These are phyloP conservation scores for Blastobotrys mokoenaii DNA, from an alignment of 805 yeast species.

Conservation along the genomic window DNA sequence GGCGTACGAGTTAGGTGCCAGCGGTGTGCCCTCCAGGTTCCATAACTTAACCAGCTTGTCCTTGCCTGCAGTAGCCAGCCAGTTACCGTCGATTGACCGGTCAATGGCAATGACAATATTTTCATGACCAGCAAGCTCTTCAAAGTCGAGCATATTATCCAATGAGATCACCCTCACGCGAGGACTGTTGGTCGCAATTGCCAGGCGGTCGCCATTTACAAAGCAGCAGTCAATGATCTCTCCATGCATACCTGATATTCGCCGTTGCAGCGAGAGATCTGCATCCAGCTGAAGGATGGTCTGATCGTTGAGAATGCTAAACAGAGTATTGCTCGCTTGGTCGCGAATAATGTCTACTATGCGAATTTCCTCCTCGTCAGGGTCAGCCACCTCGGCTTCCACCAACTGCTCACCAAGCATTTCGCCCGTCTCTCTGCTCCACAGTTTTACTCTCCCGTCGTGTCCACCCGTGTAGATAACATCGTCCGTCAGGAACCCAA, in stretches of 20 bases:
- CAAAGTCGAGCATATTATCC: constrained; percentile 49
- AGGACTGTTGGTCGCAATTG: constrained; percentile 91
- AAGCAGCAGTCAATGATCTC: constrained; percentile 84
- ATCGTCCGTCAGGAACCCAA: constrained; percentile 25
- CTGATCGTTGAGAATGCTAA: constrained; percentile 74
- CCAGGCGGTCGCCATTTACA: constrained; percentile 61
- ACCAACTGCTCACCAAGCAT: constrained; percentile 30
- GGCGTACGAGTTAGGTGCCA: constrained; percentile 35
- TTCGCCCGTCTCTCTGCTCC: constrained; percentile 46
- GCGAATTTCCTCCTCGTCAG: constrained; percentile 56
- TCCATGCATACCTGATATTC: constrained; percentile 90
- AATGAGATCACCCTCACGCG: constrained; percentile 63
- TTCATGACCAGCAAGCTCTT: constrained; percentile 68
- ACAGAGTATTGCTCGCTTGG: constrained; percentile 26
- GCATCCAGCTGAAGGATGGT: constrained; percentile 48
- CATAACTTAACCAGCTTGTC: constrained; percentile 82
- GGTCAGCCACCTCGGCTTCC: constrained; percentile 19
- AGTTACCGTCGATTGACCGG: constrained; percentile 66
- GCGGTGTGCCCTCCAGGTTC: constrained; percentile 39
- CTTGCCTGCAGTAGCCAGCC: constrained; percentile 90
- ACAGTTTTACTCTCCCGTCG: constrained; percentile 55
- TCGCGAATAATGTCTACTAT: constrained; percentile 46
- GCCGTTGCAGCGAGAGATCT: constrained; percentile 38
- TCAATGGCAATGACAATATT: constrained; percentile 81
- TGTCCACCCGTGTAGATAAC: constrained; percentile 72